phyloP scores from a whole-genome alignment of 2,329 filamentous ascomycete genomes.

The Colletotrichum echinochloae region DNA sequence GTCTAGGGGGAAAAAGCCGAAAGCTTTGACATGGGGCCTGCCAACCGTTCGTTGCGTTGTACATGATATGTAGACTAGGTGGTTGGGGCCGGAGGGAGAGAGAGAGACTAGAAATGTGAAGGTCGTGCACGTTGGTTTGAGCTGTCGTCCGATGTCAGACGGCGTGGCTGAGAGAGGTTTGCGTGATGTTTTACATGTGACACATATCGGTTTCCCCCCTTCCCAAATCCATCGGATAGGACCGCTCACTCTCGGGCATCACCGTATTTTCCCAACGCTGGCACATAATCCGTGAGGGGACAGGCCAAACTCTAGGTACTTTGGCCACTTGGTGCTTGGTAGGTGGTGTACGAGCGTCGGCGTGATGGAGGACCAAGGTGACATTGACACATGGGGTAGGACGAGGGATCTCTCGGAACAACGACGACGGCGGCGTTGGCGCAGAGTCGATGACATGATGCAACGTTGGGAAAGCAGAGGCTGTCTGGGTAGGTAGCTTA shows the following conservation, averaged over 20 bases:
- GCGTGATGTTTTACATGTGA: conserved; percentile 27
- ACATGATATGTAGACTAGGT: background rate
- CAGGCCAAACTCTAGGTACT: too few species aligned
- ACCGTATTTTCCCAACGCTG: background rate
- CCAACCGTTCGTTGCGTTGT: background rate
- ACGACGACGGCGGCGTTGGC: background rate
- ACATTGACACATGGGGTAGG: conserved; percentile 11
- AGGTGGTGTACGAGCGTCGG: background rate
- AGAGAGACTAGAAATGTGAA: background rate
- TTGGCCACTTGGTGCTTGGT: too few species aligned
- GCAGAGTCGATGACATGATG: conserved; percentile 17
- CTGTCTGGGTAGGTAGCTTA: background rate
- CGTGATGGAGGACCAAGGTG: background rate
- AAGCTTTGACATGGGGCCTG: conserved; percentile 28
- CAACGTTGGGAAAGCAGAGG: background rate
- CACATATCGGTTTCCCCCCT: background rate
- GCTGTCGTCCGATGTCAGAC: conserved; percentile 18
- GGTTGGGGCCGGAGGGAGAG: background rate
- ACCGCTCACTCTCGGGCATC: background rate
- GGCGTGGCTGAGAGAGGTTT: conserved; percentile 11
- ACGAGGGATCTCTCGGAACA: too few species aligned
- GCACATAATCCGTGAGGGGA: background rate
- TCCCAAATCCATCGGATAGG: background rate
- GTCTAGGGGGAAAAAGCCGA: conserved; percentile 16
- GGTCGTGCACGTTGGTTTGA: background rate